Base-by-base conservation (phyloP, 1,284 basidiomycete genomes). In the Athelia sp. region DNA sequence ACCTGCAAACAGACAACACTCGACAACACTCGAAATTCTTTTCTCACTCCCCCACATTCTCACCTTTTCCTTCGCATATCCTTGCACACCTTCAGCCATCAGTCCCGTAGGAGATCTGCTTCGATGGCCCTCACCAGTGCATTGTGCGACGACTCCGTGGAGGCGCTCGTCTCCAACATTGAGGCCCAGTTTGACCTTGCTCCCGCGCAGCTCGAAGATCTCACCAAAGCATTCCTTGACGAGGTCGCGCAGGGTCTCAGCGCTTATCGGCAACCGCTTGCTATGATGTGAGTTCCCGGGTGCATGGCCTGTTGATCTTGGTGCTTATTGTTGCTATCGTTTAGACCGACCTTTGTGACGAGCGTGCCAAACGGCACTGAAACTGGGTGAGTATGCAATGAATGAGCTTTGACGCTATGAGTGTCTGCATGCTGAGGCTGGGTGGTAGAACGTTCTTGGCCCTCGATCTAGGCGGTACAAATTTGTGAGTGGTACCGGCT, bases 401-500 rank as follows among this genome's bases (percentile, higher is more conserved):
- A n/a, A n/a, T n/a, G n/a, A n/a, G n/a, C n/a, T 38, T 51, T 48
- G 49, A n/a, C 45, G 51, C 14, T 4, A 36, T 40, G 40, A 48
- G 31, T 47, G 50, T 55, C 48, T 32, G 40, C n/a, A 26, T 34
- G 42, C 36, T 47, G 23, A 21, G 18, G 4, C 44, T 40, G 45
- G 48, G 24, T 52, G 45, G 51, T 64, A 94, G 93, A 44, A 93
- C 90, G 3, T 98, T 95, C 69, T 80, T 98, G 48, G 93, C 95
- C 3, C 79, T 98, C 34, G 95, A 98, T 71, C 81, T 98, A 23
- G 94, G 94, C 35, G 95, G 95, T 50, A 98, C 94, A 22, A 98
- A 98, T 66, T 76, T 98, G 86, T 94, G 68, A 65, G 87, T 73
- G 35, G 23, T 48, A n/a, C n/a, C n/a, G n/a, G n/a, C n/a, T n/a